Percentiles rank a stretch among this genome's conserved stretches.
These are phyloP conservation scores for Synchytrium microbalum DNA, from an alignment of 371 early-diverging fungal species.

Conservation along the genomic window DNA sequence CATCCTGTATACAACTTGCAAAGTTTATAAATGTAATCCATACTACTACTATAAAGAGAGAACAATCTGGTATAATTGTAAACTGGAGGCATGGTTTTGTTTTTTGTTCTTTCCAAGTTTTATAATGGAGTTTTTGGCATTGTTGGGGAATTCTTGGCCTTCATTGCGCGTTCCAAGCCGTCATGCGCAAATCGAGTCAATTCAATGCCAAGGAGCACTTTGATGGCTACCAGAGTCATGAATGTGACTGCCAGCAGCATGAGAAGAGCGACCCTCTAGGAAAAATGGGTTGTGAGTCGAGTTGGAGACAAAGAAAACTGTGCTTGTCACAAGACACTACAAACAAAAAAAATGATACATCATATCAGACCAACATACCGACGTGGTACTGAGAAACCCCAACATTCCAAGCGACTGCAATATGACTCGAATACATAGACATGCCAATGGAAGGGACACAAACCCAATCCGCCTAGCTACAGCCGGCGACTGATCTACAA, in stretches of 20 bases:
- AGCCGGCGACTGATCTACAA: slow-evolving; percentile 76
- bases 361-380: neutral
- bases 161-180: neutral
- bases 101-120: no score
- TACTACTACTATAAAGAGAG: no score
- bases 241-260: neutral
- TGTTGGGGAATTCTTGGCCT: no score
- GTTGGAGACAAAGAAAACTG: neutral
- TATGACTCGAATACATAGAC: slow-evolving; percentile 71
- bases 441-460: slow-evolving; percentile 79
- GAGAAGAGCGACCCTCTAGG: neutral
- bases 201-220: neutral
- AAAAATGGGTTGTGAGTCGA: neutral
- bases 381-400: neutral
- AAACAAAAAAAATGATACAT: no score
- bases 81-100: no score
- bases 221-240: neutral
- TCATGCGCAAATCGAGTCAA: neutral
- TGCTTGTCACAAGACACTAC: no score
- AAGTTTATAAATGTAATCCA: no score
- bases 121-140: no score
- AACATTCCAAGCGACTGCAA: slow-evolving; percentile 65
- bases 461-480: slow-evolving; percentile 89
- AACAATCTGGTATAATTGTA: no score
- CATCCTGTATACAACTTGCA: no score